Evolutionary conservation across 208 protist species (phyloP).

Genomic region (Vickermania ingenoplastis): DNA sequence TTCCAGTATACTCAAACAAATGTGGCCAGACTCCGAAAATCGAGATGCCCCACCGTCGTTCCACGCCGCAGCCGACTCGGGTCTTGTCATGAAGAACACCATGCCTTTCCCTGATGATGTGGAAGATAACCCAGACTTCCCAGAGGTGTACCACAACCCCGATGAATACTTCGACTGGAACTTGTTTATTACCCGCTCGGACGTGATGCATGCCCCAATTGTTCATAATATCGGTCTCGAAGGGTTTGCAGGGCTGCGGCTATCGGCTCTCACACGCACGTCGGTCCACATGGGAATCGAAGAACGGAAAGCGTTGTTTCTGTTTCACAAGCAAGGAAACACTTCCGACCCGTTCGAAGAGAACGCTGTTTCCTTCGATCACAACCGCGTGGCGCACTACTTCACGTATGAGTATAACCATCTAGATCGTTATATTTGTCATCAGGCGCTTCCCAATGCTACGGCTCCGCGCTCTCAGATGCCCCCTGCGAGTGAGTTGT

Average conservation of each 20-base stretch:
- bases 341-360: neutral
- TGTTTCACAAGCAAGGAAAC: neutral
- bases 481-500: neutral
- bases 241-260: neutral
- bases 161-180: neutral
- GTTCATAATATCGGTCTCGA: neutral
- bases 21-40: neutral
- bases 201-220: neutral
- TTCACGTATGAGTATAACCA: neutral
- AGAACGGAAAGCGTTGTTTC: neutral
- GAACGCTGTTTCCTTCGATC: neutral
- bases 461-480: neutral
- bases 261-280: neutral
- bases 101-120: neutral
- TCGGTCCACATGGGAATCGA: neutral
- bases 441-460: neutral
- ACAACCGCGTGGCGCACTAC: neutral
- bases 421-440: neutral
- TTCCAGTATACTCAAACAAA: neutral
- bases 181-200: neutral
- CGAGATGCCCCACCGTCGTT: neutral
- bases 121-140: neutral
- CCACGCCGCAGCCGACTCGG: neutral
- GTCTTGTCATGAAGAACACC: neutral
- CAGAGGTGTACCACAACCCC: neutral